A percentile compares a stretch with the other conserved stretches of the same genome.
Conservation (phyloP, 495 filamentous ascomycete genomes). For the Trichoderma asperelloides region DNA sequence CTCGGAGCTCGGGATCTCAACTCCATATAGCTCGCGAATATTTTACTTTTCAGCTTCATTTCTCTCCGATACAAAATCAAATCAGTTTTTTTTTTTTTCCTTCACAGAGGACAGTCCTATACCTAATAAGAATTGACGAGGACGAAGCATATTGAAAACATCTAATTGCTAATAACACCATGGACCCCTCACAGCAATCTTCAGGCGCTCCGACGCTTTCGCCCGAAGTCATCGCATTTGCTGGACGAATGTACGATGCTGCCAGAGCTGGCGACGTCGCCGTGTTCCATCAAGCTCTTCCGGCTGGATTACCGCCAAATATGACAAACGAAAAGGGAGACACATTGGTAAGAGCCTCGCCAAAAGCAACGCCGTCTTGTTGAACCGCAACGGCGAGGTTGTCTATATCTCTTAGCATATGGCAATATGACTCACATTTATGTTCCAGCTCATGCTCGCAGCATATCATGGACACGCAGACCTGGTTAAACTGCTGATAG, state of each 20-base stretch:
- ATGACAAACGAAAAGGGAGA: conserved; percentile 50
- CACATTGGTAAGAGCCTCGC: conserved; percentile 32
- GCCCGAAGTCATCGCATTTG: conserved; percentile 44
- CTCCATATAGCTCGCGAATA: background rate
- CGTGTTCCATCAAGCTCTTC: conserved; percentile 41
- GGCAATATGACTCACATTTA: background rate
- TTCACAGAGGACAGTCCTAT: no score
- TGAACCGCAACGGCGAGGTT: background rate
- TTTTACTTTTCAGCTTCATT: background rate
- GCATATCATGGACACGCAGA: conserved; percentile 46
- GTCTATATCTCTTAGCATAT: background rate
- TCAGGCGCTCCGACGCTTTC: conserved; percentile 21
- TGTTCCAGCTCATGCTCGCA: conserved; percentile 44
- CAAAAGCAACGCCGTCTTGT: background rate
- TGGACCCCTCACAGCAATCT: background rate
- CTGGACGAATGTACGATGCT: conserved; percentile 41
- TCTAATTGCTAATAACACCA: background rate
- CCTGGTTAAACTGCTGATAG: conserved; percentile 39
- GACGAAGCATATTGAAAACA: background rate
- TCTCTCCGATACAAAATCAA: no score
- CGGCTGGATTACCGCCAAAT: conserved; percentile 41
- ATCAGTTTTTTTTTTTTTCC: no score
- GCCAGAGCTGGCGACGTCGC: conserved; percentile 39
- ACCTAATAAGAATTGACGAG: no score
- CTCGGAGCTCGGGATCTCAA: background rate